These are phyloP conservation scores for Pythium rishiriense DNA, from an alignment of 352 stramenopile species.

Conservation along the genomic window DNA sequence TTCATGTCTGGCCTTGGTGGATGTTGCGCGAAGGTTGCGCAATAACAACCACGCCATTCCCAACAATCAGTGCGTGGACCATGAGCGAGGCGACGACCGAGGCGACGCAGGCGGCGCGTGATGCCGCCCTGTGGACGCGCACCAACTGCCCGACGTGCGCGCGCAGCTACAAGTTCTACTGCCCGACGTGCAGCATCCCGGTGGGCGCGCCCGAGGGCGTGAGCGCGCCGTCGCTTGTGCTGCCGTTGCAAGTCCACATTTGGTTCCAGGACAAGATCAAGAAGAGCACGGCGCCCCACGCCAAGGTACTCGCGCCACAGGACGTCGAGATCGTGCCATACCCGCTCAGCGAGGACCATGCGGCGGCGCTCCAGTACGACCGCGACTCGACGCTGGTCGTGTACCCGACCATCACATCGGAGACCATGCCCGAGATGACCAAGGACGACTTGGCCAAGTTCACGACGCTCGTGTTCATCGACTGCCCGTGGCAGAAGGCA, in stretches of 20 bases:
- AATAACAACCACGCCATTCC: slow-evolving; percentile 18
- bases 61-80: slow-evolving; percentile 10
- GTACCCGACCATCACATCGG: slow-evolving; percentile 73
- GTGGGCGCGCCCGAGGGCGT: slow-evolving; percentile 56
- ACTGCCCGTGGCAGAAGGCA: slow-evolving; percentile 87
- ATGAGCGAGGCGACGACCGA: slow-evolving; percentile 13
- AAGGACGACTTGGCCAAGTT: slow-evolving; percentile 56
- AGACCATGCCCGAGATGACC: slow-evolving; percentile 62
- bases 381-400: slow-evolving; percentile 68
- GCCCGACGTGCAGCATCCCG: slow-evolving; percentile 64
- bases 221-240: slow-evolving; percentile 48
- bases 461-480: slow-evolving; percentile 83
- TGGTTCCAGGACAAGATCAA: slow-evolving; percentile 90
- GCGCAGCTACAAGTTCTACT: slow-evolving; percentile 89
- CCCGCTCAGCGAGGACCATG: slow-evolving; percentile 34
- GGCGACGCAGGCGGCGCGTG: slow-evolving; percentile 3
- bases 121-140: slow-evolving; percentile 46
- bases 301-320: slow-evolving; percentile 70
- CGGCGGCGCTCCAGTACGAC: slow-evolving; percentile 46
- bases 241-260: slow-evolving; percentile 81
- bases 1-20: background rate
- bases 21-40: slow-evolving; percentile 35
- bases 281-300: slow-evolving; percentile 87
- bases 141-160: slow-evolving; percentile 60
- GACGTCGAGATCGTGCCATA: slow-evolving; percentile 76